Evolutionary conservation across 2,329 filamentous ascomycete species (phyloP), one percentile per base, ranked within the genome.

Genomic region (Colletotrichum sp.): DNA sequence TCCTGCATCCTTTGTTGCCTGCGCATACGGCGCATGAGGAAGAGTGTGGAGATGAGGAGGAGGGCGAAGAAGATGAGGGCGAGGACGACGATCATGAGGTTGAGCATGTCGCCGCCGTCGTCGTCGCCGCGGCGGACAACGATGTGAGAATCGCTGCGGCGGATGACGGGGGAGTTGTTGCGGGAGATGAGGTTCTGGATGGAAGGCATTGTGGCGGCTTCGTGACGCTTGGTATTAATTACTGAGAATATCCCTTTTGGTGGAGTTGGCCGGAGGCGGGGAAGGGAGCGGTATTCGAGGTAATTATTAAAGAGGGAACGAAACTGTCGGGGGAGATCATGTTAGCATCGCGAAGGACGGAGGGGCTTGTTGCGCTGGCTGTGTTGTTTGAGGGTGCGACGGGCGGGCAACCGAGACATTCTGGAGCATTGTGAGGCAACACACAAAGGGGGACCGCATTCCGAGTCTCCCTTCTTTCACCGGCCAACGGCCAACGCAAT

Each of bases 11-110:
- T 82, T 80, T 87, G 87, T 82, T 90, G 86, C 68, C 85, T 86
- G 80, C 86, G 86, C 77, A 92, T 90, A 81, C 93, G 92, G 83
- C 95, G 94, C 79, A 98, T 87, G 82, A 95, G 85, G 78, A 96
- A 87, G 67, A 98, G 92, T 32, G 90, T 87, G 74, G 91, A 92
- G 69, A 94, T 88, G 74, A 96, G 88, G 64, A 93, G 82, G 34
- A 98, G 88, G 76, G 90, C 92, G 80, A 96, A 85, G 80, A 98
- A 91, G 80, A 96, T 87, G 61, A 99, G 89, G 78, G 93, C 93
- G 79, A 99, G 89, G 71, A 99, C 90, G 74, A 92, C 90, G 80
- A 98, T 94, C 83, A 98, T 88, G 59, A 98, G 91, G 82, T 95
- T 93, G 83, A 96, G 89, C 87, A 94, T 92, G 79, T 94, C 87